phyloP scores from a whole-genome alignment of 2,329 filamentous ascomycete genomes.

The Cadophora sp. region DNA sequence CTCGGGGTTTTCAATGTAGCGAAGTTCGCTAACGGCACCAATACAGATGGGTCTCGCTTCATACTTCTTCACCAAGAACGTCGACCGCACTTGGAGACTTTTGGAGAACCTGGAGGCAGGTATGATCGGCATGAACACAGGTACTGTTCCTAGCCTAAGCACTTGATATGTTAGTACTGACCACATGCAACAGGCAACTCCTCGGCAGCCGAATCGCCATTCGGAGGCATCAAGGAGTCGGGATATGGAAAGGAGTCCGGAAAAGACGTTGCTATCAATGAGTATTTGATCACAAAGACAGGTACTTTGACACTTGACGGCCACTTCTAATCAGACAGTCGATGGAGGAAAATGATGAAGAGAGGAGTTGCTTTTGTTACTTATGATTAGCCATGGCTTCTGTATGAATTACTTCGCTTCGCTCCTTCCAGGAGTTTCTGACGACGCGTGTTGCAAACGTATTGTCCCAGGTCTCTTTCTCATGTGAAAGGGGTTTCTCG shows the following conservation, averaged over 20 bases:
- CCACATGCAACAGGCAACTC: constrained; percentile 55
- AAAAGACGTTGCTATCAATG: constrained; percentile 68
- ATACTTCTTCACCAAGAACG: constrained; percentile 72
- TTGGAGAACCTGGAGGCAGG: constrained; percentile 72
- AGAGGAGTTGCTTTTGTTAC: not conserved
- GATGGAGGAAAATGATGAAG: not conserved
- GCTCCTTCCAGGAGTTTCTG: not conserved
- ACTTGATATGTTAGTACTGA: constrained; percentile 12
- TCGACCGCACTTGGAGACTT: constrained; percentile 69
- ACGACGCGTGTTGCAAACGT: not conserved
- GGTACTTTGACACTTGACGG: constrained; percentile 67
- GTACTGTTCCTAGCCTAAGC: constrained; percentile 44
- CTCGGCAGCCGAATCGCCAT: constrained; percentile 71
- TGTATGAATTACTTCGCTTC: not conserved
- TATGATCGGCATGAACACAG: constrained; percentile 72
- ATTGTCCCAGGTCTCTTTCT: not conserved
- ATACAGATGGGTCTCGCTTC: constrained; percentile 66
- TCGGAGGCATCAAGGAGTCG: constrained; percentile 72
- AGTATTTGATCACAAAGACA: constrained; percentile 70
- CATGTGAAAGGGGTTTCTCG: constrained; percentile 11
- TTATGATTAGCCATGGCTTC: not conserved
- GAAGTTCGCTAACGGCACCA: constrained; percentile 12
- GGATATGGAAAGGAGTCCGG: constrained; percentile 73
- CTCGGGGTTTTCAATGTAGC: not conserved
- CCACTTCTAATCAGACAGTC: constrained; percentile 51